These are phyloP conservation scores for Plasmodium cynomolgi DNA, from an alignment of 169 alveolate genomes.

Conservation along the genomic window DNA sequence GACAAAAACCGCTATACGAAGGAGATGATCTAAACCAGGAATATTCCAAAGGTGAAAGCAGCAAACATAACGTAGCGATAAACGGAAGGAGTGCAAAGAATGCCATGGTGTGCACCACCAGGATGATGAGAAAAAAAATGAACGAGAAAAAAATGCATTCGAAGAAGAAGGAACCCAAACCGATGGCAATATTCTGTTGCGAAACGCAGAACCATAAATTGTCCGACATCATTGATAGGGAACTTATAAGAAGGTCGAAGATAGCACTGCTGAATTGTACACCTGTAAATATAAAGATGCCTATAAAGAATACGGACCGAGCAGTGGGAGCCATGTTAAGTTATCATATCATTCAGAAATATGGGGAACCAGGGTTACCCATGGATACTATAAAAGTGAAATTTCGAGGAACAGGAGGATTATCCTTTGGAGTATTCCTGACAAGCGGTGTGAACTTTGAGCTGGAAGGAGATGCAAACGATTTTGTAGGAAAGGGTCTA, in stretches of 20 bases:
- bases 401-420: slow-evolving; percentile 83
- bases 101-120: slow-evolving; percentile 12
- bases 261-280: slow-evolving; percentile 62
- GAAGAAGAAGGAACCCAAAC: slow-evolving; percentile 59
- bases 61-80: slow-evolving; percentile 2
- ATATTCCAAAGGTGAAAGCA: background rate
- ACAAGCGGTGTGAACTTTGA: slow-evolving; percentile 82
- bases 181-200: slow-evolving; percentile 70
- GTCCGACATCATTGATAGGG: slow-evolving; percentile 74
- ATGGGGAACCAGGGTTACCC: slow-evolving; percentile 74
- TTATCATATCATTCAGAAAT: slow-evolving; percentile 77
- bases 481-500: slow-evolving; percentile 85
- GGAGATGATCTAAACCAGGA: background rate
- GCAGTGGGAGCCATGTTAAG: slow-evolving; percentile 86
- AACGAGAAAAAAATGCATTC: slow-evolving; percentile 54
- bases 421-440: slow-evolving; percentile 82
- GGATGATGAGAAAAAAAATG: slow-evolving; percentile 2
- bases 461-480: slow-evolving; percentile 88
- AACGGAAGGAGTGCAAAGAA: slow-evolving; percentile 15
- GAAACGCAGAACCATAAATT: slow-evolving; percentile 76
- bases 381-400: slow-evolving; percentile 74
- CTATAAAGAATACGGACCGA: slow-evolving; percentile 81
- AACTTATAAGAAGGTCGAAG: slow-evolving; percentile 68
- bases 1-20: background rate
- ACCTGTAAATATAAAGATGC: slow-evolving; percentile 72